Evolutionary conservation across 73 alveolate species (phyloP).

Genomic region (Tetrahymena malaccensis): DNA sequence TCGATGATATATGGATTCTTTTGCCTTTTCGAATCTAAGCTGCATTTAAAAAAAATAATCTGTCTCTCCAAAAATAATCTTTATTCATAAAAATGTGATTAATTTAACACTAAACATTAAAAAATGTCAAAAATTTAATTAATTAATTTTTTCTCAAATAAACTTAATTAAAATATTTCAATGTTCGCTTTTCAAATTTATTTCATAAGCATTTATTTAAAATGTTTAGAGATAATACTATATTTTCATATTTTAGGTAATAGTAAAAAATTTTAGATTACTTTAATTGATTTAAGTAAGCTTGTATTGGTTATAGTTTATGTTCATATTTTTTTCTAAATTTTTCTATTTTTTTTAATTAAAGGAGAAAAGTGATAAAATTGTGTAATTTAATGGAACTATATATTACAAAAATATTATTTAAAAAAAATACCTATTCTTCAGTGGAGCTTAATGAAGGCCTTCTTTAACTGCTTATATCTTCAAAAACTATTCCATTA

Average conservation of each 20-base stretch:
- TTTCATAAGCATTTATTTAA: background rate
- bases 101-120: background rate
- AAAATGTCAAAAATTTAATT: background rate
- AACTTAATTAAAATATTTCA: background rate
- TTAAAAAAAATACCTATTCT: background rate
- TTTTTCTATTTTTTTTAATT: background rate
- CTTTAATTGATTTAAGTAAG: too few species aligned
- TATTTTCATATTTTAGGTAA: too few species aligned
- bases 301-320: too few species aligned
- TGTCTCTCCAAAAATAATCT: background rate
- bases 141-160: background rate
- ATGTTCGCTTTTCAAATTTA: background rate
- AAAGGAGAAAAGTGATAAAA: background rate
- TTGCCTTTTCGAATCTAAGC: background rate
- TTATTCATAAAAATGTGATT: background rate
- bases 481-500: background rate
- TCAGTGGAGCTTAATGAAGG: background rate
- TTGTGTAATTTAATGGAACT: too few species aligned
- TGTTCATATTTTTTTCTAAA: background rate
- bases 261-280: too few species aligned
- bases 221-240: too few species aligned
- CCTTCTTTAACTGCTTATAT: background rate
- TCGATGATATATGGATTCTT: background rate
- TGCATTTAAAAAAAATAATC: background rate
- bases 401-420: too few species aligned